phyloP scores from a whole-genome alignment of 805 yeast species.

The Starmera caribaea region DNA sequence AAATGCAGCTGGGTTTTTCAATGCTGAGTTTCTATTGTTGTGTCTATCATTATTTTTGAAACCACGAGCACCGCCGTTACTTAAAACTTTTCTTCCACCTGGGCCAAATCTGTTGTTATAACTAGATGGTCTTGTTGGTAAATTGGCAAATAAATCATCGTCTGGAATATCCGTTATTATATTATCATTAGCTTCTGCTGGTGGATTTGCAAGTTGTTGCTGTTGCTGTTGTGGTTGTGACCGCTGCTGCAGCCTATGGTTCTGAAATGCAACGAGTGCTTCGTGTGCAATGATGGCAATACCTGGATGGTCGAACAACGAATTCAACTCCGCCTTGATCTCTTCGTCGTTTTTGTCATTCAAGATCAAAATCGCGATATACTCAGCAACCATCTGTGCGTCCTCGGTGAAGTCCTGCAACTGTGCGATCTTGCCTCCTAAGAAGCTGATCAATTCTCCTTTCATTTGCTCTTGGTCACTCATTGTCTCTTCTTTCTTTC shows the following conservation, averaged over 20 bases:
- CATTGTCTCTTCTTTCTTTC: conserved; percentile 1
- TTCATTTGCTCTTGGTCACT: conserved; percentile 21
- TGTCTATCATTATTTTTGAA: conserved; percentile 7
- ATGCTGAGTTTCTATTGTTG: conserved; percentile 15
- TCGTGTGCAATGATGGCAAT: conserved; percentile 45
- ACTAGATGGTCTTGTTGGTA: conserved; percentile 12
- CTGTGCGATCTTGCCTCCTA: conserved; percentile 30
- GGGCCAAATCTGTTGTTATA: background rate
- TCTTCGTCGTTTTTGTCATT: conserved; percentile 55
- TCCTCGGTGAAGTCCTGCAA: conserved; percentile 38
- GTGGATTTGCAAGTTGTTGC: no score
- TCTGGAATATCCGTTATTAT: conserved; percentile 1
- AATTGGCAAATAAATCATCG: background rate
- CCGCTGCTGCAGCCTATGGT: conserved; percentile 9
- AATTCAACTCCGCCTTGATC: conserved; percentile 49
- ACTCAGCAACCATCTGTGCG: conserved; percentile 60
- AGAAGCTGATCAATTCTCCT: conserved; percentile 32
- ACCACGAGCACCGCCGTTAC: conserved; percentile 1
- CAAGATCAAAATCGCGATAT: conserved; percentile 58
- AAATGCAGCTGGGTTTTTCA: conserved; percentile 22
- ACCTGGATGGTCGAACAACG: conserved; percentile 53
- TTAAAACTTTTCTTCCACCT: no score
- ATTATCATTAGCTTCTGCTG: conserved; percentile 6
- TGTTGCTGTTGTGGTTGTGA: conserved; percentile 7
- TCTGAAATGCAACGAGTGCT: conserved; percentile 47